Conservation (phyloP, 2,329 filamentous ascomycete species). For the Fusarium compactum region DNA sequence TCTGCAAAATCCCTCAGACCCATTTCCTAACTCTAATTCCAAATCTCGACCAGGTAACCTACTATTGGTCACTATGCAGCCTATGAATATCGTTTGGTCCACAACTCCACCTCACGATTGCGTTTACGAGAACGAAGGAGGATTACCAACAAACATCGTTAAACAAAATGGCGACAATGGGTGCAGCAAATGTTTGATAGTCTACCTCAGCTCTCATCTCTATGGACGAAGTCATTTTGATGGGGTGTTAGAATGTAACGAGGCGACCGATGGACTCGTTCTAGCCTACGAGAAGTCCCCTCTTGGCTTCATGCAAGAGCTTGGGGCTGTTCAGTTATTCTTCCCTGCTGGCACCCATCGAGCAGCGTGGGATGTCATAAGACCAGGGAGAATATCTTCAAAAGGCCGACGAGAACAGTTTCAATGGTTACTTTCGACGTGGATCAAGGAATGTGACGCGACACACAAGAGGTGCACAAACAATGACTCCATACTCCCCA, state of each 20-base stretch:
- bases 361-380: background rate
- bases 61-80: no score
- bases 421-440: background rate
- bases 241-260: background rate
- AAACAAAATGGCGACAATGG: background rate
- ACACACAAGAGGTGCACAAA: background rate
- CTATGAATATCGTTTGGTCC: background rate
- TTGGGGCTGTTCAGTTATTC: background rate
- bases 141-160: background rate
- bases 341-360: background rate
- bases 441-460: background rate
- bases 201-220: background rate
- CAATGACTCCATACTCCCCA: background rate
- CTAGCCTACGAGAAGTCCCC: background rate
- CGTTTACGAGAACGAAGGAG: background rate
- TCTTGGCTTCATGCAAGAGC: background rate
- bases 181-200: background rate
- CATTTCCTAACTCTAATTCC: no score
- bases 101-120: background rate
- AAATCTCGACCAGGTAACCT: accelerated
- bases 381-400: background rate
- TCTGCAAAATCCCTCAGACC: no score
- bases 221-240: background rate
- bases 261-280: background rate
- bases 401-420: background rate